Evolutionary conservation across 441 rosid genomes (phyloP), one percentile per base, ranked within the genome.

Genomic region (Hypseocharis bilobata): DNA sequence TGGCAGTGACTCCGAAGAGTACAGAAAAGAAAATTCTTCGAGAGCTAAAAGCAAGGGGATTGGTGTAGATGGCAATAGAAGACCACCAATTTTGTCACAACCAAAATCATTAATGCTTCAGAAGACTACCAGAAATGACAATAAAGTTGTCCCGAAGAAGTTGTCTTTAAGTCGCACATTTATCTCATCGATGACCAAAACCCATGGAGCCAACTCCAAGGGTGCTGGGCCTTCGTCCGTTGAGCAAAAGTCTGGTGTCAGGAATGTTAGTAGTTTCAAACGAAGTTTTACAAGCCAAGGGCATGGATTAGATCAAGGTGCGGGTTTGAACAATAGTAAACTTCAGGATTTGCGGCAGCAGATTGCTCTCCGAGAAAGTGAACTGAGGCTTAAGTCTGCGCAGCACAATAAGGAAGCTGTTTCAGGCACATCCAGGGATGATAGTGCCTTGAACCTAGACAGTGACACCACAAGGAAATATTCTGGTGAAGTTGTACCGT

Each of bases 291-390:
- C 70, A 51, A 78, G 71, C 78, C 86, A 76, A 65, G 85, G 77
- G 66, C 72, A 8, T 69, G 78, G 68, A 64, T 64, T 66, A 71
- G 88, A 77, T 42, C 87, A 65, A 71, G 81, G 60, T 69, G 70
- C 60, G 64, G 82, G 74, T 54, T 72, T 76, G 64, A 85, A 67
- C 72, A 77, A 69, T 62, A 74, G 65, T 63, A 77, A 92, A 73
- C 88, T 87, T 70, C 81, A 44, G 76, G 97, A 90, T 66, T 81
- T 92, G 79, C 84, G 88, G 82, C 92, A 86, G 83, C 91, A 87
- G 86, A 92, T 92, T 85, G 96, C 94, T 16, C 82, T 77, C 60
- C 85, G 92, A 56, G 97, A 92, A 83, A 82, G 73, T 65, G 89
- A 88, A 76, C 77, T 83, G 82, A 92, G 83, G 83, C 84, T 84